Conservation (phyloP, 2,329 filamentous ascomycete genomes). For the Elsinoe australis region DNA sequence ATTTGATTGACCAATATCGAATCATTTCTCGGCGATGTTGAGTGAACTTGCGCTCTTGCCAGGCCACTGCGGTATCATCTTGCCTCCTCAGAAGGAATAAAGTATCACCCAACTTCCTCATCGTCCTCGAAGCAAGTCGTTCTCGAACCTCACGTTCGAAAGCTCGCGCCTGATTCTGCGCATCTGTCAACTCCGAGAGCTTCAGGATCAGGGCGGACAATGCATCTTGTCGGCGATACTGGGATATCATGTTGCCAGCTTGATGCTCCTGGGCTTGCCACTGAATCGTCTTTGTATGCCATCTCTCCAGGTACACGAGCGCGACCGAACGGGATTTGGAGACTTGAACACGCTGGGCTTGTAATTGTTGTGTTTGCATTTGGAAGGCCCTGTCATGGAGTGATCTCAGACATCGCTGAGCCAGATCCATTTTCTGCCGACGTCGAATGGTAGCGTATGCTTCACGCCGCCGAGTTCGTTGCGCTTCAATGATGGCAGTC, state of each 20-base stretch:
- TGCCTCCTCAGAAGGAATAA: conserved; percentile 48
- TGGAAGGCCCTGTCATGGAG: conserved; percentile 34
- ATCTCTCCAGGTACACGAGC: neutral
- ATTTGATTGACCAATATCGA: conserved; percentile 46
- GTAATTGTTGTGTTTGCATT: conserved; percentile 31
- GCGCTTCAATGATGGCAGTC: conserved; percentile 41
- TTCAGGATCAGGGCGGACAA: conserved; percentile 29
- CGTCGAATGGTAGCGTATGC: conserved; percentile 49
- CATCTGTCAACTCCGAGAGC: conserved; percentile 21
- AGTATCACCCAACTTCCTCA: conserved; percentile 52
- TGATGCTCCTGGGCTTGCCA: neutral
- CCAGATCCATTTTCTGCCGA: conserved; percentile 48
- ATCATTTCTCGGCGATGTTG: conserved; percentile 51
- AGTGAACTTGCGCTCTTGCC: conserved; percentile 46
- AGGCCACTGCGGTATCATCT: conserved; percentile 45
- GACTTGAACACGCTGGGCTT: neutral
- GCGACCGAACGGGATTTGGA: neutral
- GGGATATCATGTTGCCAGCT: neutral
- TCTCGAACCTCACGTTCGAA: conserved; percentile 39
- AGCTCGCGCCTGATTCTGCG: neutral
- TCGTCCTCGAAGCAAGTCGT: conserved; percentile 27
- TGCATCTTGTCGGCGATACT: conserved; percentile 29
- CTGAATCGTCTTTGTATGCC: neutral
- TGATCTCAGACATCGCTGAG: conserved; percentile 34
- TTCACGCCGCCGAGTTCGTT: conserved; percentile 47